phyloP scores from a whole-genome alignment of 805 yeast species.

The Candida nemodendra region DNA sequence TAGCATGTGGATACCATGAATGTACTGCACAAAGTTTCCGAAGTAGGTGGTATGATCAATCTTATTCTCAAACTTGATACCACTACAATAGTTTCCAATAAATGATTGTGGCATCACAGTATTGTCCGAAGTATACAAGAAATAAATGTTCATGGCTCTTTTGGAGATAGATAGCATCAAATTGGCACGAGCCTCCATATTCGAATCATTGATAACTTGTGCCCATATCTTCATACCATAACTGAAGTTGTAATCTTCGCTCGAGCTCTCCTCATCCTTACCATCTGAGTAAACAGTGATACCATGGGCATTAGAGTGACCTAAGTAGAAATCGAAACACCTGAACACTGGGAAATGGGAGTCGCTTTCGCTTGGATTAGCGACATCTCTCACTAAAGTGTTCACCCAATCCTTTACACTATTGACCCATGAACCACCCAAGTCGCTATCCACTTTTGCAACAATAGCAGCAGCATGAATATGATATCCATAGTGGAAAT shows the following conservation, averaged over 20 bases:
- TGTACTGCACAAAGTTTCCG: conserved; percentile 53
- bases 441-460: conserved; percentile 49
- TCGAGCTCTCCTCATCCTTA: conserved; percentile 61
- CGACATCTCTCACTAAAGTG: conserved; percentile 58
- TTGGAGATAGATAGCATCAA: conserved; percentile 55
- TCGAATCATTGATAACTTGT: conserved; percentile 46
- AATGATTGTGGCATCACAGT: conserved; percentile 46
- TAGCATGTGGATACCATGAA: conserved; percentile 75
- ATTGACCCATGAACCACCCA: conserved; percentile 50
- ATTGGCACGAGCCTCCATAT: conserved; percentile 53
- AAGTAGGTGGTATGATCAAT: conserved; percentile 66
- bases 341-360: conserved; percentile 58
- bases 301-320: conserved; percentile 73
- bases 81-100: conserved; percentile 55
- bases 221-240: conserved; percentile 73
- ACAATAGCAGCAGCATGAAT: conserved; percentile 67
- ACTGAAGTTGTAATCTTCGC: conserved; percentile 64
- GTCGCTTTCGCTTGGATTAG: conserved; percentile 54
- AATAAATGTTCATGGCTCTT: conserved; percentile 50
- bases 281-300: conserved; percentile 57
- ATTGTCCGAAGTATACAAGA: conserved; percentile 47
- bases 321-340: conserved; percentile 62
- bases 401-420: conserved; percentile 56
- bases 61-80: conserved; percentile 66
- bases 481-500: conserved; percentile 75